Conservation (phyloP, 2,329 filamentous ascomycete genomes). For the Rutstroemia sp. region DNA sequence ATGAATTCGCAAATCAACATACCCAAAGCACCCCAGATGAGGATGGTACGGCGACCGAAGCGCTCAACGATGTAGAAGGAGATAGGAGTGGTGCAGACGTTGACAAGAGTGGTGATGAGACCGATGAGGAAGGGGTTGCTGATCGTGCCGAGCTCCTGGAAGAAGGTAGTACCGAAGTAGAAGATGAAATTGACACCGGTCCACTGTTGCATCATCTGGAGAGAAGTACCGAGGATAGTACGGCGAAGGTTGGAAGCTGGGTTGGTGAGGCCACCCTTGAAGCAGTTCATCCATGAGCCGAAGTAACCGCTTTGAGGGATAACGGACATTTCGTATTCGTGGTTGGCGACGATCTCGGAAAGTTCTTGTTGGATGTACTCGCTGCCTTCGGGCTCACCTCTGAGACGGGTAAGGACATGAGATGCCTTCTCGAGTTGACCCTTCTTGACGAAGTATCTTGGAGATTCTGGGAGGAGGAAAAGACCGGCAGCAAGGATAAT, state of each 20-base stretch:
- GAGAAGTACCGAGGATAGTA: conserved; percentile 62
- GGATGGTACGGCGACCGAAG: conserved; percentile 71
- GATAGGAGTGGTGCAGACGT: conserved; percentile 76
- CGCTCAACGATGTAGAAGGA: conserved; percentile 83
- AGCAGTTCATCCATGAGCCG: conserved; percentile 61
- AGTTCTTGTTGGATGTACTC: conserved; percentile 73
- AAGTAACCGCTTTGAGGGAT: conserved; percentile 60
- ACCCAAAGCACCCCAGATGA: conserved; percentile 70
- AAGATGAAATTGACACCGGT: conserved; percentile 87
- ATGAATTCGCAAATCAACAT: conserved; percentile 86
- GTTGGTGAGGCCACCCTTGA: conserved; percentile 54
- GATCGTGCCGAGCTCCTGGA: conserved; percentile 70
- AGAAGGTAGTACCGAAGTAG: conserved; percentile 80
- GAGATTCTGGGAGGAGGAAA: conserved; percentile 73
- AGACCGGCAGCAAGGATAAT: conserved; percentile 67
- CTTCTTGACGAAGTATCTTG: conserved; percentile 78
- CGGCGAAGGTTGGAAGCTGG: conserved; percentile 62
- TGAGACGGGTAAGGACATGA: conserved; percentile 55
- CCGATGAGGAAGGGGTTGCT: conserved; percentile 74
- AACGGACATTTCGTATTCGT: conserved; percentile 71
- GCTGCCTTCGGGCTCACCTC: conserved; percentile 66
- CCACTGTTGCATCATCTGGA: conserved; percentile 77
- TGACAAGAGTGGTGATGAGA: conserved; percentile 81
- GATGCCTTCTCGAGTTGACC: conserved; percentile 60
- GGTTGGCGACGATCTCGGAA: conserved; percentile 80